Percentiles rank a stretch among this genome's conserved stretches.
Evolutionary conservation across 163 green algal genomes (phyloP).

Genomic region (Scenedesmus sp.): DNA sequence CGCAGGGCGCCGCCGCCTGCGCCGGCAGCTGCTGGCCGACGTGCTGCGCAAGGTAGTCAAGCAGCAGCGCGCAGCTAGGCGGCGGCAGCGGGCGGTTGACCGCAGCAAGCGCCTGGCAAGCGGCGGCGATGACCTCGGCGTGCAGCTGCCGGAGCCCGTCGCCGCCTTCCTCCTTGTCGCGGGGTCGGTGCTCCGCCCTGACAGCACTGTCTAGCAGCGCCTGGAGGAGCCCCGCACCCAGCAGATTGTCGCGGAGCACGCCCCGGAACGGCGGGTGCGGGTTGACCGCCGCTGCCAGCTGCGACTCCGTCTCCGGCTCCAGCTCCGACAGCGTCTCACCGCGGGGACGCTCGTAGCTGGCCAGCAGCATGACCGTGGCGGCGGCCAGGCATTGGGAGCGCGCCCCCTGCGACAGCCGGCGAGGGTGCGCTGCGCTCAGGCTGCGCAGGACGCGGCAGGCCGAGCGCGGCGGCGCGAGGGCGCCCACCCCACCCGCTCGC

Average conservation of each 20-base stretch:
- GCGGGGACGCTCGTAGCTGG: background rate
- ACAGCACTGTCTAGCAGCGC: background rate
- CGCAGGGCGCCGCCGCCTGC: no score
- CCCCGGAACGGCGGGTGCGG: conserved; percentile 20
- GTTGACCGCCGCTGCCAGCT: conserved; percentile 1
- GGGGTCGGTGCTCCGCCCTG: no score
- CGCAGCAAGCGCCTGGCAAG: conserved; percentile 22
- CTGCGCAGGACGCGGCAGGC: no score
- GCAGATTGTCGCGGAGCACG: conserved; percentile 10
- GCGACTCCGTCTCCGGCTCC: background rate
- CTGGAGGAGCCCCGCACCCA: conserved; percentile 1
- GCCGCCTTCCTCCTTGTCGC: no score
- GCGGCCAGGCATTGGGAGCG: conserved; percentile 4
- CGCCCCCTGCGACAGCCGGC: conserved; percentile 9
- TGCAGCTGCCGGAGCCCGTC: no score
- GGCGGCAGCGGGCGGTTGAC: background rate
- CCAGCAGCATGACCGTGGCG: conserved; percentile 5
- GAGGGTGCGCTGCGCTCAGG: no score
- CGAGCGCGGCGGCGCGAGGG: no score
- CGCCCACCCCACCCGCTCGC: no score
- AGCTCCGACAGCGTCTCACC: no score
- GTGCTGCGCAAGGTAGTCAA: conserved; percentile 25
- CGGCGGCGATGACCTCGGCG: conserved; percentile 28
- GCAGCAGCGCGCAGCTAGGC: conserved; percentile 5
- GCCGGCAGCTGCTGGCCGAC: no score